Evolutionary conservation across 108 stramenopile species (phyloP).

Genomic region (Nannochloropsis oceanica): DNA sequence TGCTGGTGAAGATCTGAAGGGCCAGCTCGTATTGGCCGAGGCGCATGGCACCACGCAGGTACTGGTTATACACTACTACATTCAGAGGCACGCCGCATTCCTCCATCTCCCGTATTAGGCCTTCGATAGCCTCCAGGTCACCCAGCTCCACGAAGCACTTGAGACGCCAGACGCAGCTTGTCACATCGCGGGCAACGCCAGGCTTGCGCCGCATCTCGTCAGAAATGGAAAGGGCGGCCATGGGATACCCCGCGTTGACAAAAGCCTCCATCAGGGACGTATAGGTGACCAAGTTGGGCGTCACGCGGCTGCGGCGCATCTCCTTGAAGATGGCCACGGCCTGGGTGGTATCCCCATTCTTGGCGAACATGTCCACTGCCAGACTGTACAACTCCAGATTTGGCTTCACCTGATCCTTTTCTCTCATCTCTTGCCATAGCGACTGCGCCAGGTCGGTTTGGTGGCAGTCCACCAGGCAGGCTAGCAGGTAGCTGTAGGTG

Average conservation of each 20-base stretch:
- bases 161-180: background rate
- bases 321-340: background rate
- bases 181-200: background rate
- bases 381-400: background rate
- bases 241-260: background rate
- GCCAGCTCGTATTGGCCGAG: background rate
- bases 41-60: background rate
- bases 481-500: background rate
- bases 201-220: background rate
- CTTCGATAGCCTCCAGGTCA: background rate
- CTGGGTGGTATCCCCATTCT: background rate
- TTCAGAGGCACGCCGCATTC: background rate
- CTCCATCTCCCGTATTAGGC: background rate
- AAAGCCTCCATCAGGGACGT: background rate
- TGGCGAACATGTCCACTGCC: background rate
- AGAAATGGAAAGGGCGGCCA: background rate
- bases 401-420: background rate
- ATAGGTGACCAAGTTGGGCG: background rate
- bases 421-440: background rate
- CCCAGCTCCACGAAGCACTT: background rate
- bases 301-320: background rate
- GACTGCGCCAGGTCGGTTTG: background rate
- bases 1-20: background rate
- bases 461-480: background rate
- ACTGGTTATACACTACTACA: background rate